These are phyloP conservation scores for Neofusicoccum cordaticola DNA, from an alignment of 2,329 filamentous ascomycete species.

Conservation along the genomic window DNA sequence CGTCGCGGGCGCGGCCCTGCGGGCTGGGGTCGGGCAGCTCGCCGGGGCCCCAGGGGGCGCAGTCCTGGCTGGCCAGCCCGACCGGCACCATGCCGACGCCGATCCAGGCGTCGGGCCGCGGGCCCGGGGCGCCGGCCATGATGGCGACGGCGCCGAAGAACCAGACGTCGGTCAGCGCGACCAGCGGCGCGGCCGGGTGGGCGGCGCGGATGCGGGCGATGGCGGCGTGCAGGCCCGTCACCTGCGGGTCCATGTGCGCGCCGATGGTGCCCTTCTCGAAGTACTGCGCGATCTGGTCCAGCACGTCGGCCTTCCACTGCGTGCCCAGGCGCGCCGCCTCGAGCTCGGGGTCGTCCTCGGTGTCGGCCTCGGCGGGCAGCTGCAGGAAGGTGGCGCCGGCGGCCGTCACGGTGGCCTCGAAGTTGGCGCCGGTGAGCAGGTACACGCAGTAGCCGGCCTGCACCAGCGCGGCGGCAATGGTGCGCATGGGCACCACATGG, in stretches of 20 bases:
- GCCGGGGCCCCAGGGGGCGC: conserved; percentile 22
- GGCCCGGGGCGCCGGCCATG: conserved; percentile 35
- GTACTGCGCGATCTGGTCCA: conserved; percentile 13
- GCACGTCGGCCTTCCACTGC: conserved; percentile 35
- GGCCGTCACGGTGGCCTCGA: conserved; percentile 34
- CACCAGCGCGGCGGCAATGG: conserved; percentile 39
- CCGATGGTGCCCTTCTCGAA: neutral
- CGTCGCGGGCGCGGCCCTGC: conserved; percentile 19
- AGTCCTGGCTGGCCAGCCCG: conserved; percentile 22
- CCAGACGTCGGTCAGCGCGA: conserved; percentile 45
- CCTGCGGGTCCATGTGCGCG: conserved; percentile 30
- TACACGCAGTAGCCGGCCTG: conserved; percentile 43
- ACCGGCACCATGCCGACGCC: conserved; percentile 36
- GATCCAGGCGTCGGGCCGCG: conserved; percentile 39
- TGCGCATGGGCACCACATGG: conserved; percentile 27
- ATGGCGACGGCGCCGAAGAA: conserved; percentile 35
- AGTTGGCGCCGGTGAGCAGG: conserved; percentile 41
- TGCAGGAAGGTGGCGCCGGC: conserved; percentile 41
- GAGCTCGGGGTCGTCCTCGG: conserved; percentile 24
- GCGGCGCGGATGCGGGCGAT: conserved; percentile 28
- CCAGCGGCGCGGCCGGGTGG: conserved; percentile 37
- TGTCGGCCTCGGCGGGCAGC: conserved; percentile 25
- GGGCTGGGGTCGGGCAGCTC: conserved; percentile 20
- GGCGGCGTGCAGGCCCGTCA: conserved; percentile 33
- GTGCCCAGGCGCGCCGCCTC: conserved; percentile 33